Conservation (phyloP, 768 basidiomycete genomes). For the Pleurotus tuber-regium region DNA sequence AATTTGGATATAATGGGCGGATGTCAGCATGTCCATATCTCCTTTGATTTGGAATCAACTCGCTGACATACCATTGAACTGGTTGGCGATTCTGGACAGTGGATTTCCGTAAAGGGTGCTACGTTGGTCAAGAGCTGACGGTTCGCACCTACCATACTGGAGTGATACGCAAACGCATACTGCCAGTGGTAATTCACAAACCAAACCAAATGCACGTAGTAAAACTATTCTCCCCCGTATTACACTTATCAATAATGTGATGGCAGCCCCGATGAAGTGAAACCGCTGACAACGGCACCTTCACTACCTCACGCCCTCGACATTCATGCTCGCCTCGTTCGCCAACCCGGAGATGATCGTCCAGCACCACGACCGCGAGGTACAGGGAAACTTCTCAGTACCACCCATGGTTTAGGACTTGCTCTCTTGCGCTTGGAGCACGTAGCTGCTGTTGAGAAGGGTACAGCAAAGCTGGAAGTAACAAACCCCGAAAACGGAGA, state of each 20-base stretch:
- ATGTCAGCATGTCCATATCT: conserved; percentile 47
- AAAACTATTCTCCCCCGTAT: background rate
- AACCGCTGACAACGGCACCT: conserved; percentile 17
- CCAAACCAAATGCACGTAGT: conserved; percentile 30
- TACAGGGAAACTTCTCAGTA: conserved; percentile 69
- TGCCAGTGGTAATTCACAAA: conserved; percentile 67
- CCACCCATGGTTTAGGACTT: conserved; percentile 58
- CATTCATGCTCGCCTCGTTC: conserved; percentile 31
- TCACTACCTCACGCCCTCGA: conserved; percentile 33
- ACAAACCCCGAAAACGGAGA: conserved; percentile 28
- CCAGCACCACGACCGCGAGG: conserved; percentile 60
- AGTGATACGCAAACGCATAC: conserved; percentile 82
- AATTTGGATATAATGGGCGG: conserved; percentile 95
- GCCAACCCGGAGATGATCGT: conserved; percentile 21
- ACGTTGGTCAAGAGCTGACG: conserved; percentile 96
- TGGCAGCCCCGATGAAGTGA: conserved; percentile 14
- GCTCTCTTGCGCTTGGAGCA: conserved; percentile 83
- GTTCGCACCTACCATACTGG: conserved; percentile 97
- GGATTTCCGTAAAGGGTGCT: conserved; percentile 97
- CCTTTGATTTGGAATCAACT: background rate
- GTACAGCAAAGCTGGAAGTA: conserved; percentile 41
- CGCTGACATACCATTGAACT: background rate
- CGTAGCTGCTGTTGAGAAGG: conserved; percentile 50
- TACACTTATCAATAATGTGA: conserved; percentile 1
- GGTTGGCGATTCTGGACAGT: conserved; percentile 43